Conservation (phyloP, 1,284 basidiomycete species). For the Heterobasidion parviporum region DNA sequence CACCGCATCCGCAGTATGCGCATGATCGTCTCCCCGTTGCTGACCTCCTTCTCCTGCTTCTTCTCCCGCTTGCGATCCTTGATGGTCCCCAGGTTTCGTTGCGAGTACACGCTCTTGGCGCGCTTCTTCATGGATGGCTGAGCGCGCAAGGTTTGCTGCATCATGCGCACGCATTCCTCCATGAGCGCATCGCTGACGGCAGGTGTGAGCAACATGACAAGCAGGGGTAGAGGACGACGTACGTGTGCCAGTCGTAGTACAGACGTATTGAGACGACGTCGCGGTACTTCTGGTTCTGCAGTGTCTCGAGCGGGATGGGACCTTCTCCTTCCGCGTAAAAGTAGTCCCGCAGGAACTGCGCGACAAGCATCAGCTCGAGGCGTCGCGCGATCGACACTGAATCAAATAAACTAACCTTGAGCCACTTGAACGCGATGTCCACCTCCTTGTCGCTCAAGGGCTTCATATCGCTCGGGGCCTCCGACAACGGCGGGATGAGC, state of each 20-base stretch:
- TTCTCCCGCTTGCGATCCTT: constrained; percentile 92
- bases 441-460: constrained; percentile 92
- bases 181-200: constrained; percentile 74
- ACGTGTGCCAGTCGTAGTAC: constrained; percentile 93
- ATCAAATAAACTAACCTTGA: constrained; percentile 53
- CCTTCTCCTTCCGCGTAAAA: constrained; percentile 94
- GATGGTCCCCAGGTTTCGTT: constrained; percentile 94
- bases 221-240: constrained; percentile 20
- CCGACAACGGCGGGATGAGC: constrained; percentile 88
- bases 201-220: constrained; percentile 6
- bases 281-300: constrained; percentile 97
- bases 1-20: constrained; percentile 90
- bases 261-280: constrained; percentile 85
- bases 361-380: background rate
- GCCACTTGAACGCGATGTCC: constrained; percentile 97
- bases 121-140: constrained; percentile 78
- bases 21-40: constrained; percentile 84
- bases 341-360: constrained; percentile 86
- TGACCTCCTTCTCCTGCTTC: constrained; percentile 65
- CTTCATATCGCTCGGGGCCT: constrained; percentile 85
- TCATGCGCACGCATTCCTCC: constrained; percentile 95
- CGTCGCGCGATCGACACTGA: background rate
- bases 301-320: constrained; percentile 74
- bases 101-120: constrained; percentile 84
- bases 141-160: constrained; percentile 73